Percentiles rank a stretch among this genome's conserved stretches.
These are phyloP conservation scores for Tausonia pullulans DNA, from an alignment of 1,284 basidiomycete species.

Conservation along the genomic window DNA sequence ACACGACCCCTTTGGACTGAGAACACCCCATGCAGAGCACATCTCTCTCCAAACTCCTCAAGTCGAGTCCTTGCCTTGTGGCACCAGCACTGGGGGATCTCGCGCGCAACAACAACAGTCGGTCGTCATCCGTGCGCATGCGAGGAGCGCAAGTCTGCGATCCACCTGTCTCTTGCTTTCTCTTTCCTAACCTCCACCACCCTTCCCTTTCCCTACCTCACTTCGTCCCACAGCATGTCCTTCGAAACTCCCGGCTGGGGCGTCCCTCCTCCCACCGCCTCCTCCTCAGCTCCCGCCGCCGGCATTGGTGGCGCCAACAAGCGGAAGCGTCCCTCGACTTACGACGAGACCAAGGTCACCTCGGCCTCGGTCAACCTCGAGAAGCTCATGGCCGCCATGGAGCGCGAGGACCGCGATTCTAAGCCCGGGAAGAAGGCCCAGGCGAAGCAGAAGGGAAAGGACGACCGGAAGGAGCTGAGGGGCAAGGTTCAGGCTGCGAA, in stretches of 20 bases:
- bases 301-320: neutral
- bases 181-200: neutral
- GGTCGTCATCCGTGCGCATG: too few species aligned
- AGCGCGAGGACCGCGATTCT: constrained; percentile 18
- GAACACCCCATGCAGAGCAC: too few species aligned
- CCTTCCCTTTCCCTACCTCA: neutral
- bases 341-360: neutral
- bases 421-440: constrained; percentile 20
- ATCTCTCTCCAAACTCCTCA: too few species aligned
- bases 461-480: constrained; percentile 25
- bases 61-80: too few species aligned
- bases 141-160: neutral
- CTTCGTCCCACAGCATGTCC: constrained; percentile 1
- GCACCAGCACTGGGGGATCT: too few species aligned
- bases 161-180: too few species aligned
- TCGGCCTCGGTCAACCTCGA: constrained; percentile 49
- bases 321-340: constrained; percentile 10
- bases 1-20: too few species aligned
- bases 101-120: too few species aligned
- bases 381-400: constrained; percentile 57
- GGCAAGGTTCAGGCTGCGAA: constrained; percentile 24
- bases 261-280: neutral
- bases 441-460: constrained; percentile 22
- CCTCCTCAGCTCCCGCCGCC: neutral
- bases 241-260: constrained; percentile 15